These are phyloP conservation scores for Flammula alnicola DNA, from an alignment of 1,284 basidiomycete species.

Conservation along the genomic window DNA sequence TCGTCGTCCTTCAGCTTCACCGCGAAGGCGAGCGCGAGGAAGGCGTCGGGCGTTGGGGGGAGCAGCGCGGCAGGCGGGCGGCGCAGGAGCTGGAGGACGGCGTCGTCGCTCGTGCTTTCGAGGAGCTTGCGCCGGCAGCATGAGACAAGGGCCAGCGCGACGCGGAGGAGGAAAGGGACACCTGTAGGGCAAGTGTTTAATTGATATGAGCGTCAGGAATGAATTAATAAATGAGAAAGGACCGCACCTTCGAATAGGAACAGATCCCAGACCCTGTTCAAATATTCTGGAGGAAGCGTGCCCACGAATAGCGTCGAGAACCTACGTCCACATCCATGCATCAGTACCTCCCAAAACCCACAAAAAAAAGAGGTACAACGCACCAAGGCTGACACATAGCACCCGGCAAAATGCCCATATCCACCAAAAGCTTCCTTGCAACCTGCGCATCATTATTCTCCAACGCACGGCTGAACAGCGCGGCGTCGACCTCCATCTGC, in stretches of 20 bases:
- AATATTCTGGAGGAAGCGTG: conserved; percentile 75
- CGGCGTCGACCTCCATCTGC: conserved; percentile 82
- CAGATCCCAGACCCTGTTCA: conserved; percentile 86
- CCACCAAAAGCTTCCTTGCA: conserved; percentile 70
- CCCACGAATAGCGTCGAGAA: conserved; percentile 78
- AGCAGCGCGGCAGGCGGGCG: conserved; percentile 58
- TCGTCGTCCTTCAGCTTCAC: conserved; percentile 86
- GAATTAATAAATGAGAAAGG: background rate
- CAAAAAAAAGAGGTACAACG: background rate
- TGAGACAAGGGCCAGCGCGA: conserved; percentile 76
- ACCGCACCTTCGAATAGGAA: conserved; percentile 82
- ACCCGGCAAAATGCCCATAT: conserved; percentile 60
- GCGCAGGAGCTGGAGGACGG: conserved; percentile 53
- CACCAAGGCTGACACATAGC: conserved; percentile 69
- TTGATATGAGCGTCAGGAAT: background rate
- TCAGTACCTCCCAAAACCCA: background rate
- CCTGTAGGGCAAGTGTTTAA: conserved; percentile 47
- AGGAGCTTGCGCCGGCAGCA: conserved; percentile 65
- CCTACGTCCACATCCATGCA: conserved; percentile 46
- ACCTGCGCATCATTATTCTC: conserved; percentile 69
- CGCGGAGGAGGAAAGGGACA: conserved; percentile 79
- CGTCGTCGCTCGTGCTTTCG: conserved; percentile 52
- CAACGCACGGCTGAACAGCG: conserved; percentile 77
- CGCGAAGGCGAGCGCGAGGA: conserved; percentile 64
- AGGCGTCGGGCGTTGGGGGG: conserved; percentile 61